phyloP scores from a whole-genome alignment of 139 green algal species.

The Mesotaenium endlicherianum region DNA sequence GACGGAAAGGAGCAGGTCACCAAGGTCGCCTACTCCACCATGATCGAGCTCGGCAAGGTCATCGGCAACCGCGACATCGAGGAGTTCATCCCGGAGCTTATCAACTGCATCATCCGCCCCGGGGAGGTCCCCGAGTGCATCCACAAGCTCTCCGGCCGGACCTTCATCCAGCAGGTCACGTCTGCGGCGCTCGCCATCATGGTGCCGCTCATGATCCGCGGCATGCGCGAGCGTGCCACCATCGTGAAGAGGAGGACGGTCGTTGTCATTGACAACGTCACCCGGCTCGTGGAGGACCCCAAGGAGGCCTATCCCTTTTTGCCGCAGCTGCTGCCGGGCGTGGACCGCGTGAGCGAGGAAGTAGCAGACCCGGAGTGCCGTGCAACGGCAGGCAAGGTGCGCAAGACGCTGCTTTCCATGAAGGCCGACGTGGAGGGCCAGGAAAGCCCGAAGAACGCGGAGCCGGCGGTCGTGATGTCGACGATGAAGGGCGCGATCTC shows the following conservation, averaged over 20 bases:
- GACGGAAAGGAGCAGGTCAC: conserved; percentile 44
- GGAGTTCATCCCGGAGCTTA: conserved; percentile 39
- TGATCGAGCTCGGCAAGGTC: conserved; percentile 27
- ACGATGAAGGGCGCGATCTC: conserved; percentile 3
- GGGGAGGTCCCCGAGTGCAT: conserved; percentile 50
- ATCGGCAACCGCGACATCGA: conserved; percentile 56
- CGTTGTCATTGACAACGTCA: conserved; percentile 60
- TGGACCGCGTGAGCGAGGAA: conserved; percentile 49
- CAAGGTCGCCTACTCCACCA: conserved; percentile 23
- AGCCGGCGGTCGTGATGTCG: conserved; percentile 5
- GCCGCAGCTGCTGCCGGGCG: conserved; percentile 42
- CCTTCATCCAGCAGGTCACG: conserved; percentile 56
- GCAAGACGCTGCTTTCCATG: conserved; percentile 29
- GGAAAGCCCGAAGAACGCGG: conserved; percentile 6
- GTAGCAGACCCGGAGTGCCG: conserved; percentile 56
- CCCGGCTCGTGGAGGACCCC: conserved; percentile 55
- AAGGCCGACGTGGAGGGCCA: conserved; percentile 14
- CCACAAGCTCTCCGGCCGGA: conserved; percentile 53
- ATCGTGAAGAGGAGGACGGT: conserved; percentile 53
- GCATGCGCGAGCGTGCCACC: conserved; percentile 44
- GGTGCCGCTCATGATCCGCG: conserved; percentile 52
- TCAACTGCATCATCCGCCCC: conserved; percentile 38
- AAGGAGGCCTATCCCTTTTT: conserved; percentile 53
- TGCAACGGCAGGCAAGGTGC: conserved; percentile 45
- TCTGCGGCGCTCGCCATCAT: conserved; percentile 52